Conservation (phyloP, 2,329 filamentous ascomycete genomes). For the Pestalotiopsis sp. region DNA sequence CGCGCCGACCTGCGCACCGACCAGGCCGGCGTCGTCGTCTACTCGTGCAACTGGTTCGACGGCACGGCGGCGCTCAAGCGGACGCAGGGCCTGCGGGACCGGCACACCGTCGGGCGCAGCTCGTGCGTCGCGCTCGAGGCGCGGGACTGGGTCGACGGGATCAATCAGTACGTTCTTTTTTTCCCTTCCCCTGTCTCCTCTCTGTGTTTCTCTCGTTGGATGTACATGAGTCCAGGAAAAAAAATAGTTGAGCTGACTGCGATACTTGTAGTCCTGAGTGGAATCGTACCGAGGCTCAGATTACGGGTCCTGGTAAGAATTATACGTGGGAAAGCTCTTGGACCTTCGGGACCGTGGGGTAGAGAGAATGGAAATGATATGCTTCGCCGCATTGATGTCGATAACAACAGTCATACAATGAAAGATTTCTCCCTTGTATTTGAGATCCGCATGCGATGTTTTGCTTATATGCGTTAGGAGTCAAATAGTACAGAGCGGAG, state of each 20-base stretch:
- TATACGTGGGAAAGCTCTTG: conserved; percentile 49
- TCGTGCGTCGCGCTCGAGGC: conserved; percentile 77
- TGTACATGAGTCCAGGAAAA: too few species aligned
- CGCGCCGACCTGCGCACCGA: conserved; percentile 70
- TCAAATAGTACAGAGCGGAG: too few species aligned
- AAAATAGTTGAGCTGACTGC: conserved; percentile 18
- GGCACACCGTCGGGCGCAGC: conserved; percentile 56
- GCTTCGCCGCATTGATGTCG: too few species aligned
- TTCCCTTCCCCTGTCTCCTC: background rate
- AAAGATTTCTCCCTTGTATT: too few species aligned
- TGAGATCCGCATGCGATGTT: too few species aligned
- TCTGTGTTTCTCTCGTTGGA: too few species aligned
- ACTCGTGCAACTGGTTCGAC: conserved; percentile 64
- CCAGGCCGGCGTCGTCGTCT: conserved; percentile 72
- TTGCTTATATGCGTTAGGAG: too few species aligned
- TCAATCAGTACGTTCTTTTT: conserved; percentile 63
- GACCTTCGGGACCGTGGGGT: conserved; percentile 38
- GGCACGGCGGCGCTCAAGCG: conserved; percentile 56
- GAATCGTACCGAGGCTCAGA: conserved; percentile 41
- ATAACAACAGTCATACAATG: too few species aligned
- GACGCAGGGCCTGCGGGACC: conserved; percentile 54
- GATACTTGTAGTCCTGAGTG: conserved; percentile 43
- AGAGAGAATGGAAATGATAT: too few species aligned
- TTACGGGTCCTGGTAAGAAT: conserved; percentile 41
- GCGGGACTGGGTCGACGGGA: conserved; percentile 76